Base-by-base conservation (phyloP, 768 basidiomycete species). In the Boletus patriciae region DNA sequence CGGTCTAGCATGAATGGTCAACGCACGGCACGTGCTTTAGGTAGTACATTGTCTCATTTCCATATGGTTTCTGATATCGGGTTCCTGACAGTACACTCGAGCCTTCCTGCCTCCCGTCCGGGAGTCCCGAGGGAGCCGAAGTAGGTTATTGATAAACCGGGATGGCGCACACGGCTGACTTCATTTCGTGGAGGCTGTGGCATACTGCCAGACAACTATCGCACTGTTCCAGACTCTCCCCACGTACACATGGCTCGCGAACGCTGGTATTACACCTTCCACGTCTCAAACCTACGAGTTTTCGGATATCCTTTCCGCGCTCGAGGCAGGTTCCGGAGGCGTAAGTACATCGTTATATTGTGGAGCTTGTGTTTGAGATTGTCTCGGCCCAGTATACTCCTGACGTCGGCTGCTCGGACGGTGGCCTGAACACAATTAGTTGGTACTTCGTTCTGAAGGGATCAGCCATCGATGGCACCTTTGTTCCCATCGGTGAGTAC, bases 241-340 rank as follows among this genome's bases (percentile, higher is more conserved):
- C 0, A 92, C 92, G 3, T 91, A 84, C 69, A 76, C 80, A 16
- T 91, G 83, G 83, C 84, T 94, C 40, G 73, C 76, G 15, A 73
- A 79, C 21, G 85, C 79, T n/a, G 90, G 90, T 25, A 93, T 94
- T 62, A 82, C 80, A 4, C 92, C 92, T 13, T 80, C 79, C n/a
- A 72, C 75, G 3, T 75, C 70, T 57, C 66, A 72, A 61, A 88
- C 87, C 0, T 84, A 84, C 68, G 82, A 82, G 0, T 77, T 88
- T 18, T 73, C 81, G 15, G 65, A 76, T 11, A 65, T 90, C 45
- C 76, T 77, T 12, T 66, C 77, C 37, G 88, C 87, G 3, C 73
- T 91, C 46, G 75, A 80, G 67, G 53, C 72, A 12, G 83, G 77
- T 34, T 81, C 80, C 6, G 84, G 81, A 31, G 86, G 83, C 38